Evolutionary conservation across 2,329 filamentous ascomycete genomes (phyloP).

Genomic region (Pseudopyrenochaeta lycopersici): DNA sequence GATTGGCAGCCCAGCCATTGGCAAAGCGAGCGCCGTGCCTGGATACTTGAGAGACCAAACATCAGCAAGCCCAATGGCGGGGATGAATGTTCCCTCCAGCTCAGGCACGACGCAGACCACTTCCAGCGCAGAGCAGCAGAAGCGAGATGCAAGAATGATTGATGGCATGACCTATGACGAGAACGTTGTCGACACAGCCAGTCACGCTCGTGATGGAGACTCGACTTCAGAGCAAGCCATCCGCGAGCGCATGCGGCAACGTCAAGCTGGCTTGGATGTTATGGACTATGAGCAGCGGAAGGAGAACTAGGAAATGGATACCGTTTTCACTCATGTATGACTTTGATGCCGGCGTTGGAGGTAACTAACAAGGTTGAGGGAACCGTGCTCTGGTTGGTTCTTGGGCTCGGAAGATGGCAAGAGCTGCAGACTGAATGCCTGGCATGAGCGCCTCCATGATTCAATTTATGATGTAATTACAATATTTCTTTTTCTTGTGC

Average conservation of each 20-base stretch:
- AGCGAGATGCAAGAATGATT: constrained; percentile 53
- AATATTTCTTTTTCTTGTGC: too few relatives aligned
- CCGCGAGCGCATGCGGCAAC: constrained; percentile 58
- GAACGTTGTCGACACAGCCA: constrained; percentile 52
- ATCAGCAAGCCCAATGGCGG: constrained; percentile 42
- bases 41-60: constrained; percentile 44
- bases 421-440: too few relatives aligned
- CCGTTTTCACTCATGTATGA: too few relatives aligned
- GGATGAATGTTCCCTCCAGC: constrained; percentile 36
- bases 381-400: too few relatives aligned
- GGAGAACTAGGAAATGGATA: constrained; percentile 20
- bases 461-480: too few relatives aligned
- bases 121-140: constrained; percentile 45
- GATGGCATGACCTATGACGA: constrained; percentile 59
- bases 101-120: constrained; percentile 41
- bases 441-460: too few relatives aligned
- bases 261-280: constrained; percentile 29
- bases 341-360: too few relatives aligned
- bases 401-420: too few relatives aligned
- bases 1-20: constrained; percentile 80
- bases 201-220: constrained; percentile 43
- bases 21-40: constrained; percentile 48
- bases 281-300: constrained; percentile 34
- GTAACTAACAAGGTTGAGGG: too few relatives aligned
- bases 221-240: constrained; percentile 73